These are phyloP conservation scores for Aphanomyces cochlioides DNA, from an alignment of 352 stramenopile genomes.

Conservation along the genomic window DNA sequence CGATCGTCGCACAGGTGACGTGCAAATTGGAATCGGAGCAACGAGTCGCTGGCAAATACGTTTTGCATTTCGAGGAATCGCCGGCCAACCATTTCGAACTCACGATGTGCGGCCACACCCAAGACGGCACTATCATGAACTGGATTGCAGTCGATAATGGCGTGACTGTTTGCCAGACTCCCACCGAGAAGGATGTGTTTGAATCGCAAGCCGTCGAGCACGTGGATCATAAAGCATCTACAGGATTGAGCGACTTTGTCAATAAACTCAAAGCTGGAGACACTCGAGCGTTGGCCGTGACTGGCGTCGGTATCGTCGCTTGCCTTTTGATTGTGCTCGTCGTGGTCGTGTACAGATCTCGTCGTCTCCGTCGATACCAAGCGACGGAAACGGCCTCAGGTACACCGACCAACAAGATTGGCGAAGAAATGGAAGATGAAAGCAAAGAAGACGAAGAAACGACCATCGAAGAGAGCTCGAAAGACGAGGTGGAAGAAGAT, in stretches of 20 bases:
- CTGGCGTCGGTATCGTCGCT: neutral
- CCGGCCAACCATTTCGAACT: constrained; percentile 3
- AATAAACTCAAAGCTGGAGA: constrained; percentile 3
- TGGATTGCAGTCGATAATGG: constrained; percentile 19
- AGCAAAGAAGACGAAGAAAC: constrained; percentile 1
- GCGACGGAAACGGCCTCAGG: constrained; percentile 9
- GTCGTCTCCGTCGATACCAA: constrained; percentile 8
- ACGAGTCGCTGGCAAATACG: constrained; percentile 25
- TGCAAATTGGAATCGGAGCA: constrained; percentile 16
- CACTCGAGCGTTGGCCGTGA: neutral
- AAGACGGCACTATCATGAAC: constrained; percentile 10
- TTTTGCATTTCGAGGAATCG: constrained; percentile 25
- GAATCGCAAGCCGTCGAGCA: constrained; percentile 11
- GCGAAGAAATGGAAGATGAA: neutral
- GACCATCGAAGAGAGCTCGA: neutral
- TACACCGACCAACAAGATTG: constrained; percentile 14
- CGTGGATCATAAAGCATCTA: neutral
- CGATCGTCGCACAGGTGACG: constrained; percentile 10
- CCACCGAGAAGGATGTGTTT: constrained; percentile 6
- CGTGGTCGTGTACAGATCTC: neutral
- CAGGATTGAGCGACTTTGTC: neutral
- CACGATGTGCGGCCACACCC: constrained; percentile 21
- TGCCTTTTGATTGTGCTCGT: constrained; percentile 15
- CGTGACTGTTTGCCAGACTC: constrained; percentile 25
- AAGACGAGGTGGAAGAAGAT: neutral